These are phyloP conservation scores for Coniochaeta pulveracea DNA, from an alignment of 2,329 filamentous ascomycete genomes.

Conservation along the genomic window DNA sequence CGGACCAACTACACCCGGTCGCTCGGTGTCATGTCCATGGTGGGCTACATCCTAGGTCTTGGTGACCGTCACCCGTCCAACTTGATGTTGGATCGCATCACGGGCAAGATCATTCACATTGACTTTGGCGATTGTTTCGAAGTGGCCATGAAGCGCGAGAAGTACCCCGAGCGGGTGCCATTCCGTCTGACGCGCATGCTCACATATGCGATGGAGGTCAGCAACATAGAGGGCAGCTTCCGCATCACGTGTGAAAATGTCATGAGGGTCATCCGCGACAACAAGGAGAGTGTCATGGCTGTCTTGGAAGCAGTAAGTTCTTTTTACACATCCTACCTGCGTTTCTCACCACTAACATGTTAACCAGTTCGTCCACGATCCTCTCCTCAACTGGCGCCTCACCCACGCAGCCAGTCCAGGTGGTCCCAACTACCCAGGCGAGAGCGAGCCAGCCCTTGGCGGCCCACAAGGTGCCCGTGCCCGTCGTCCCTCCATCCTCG, in stretches of 20 bases:
- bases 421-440: slow-evolving; percentile 50
- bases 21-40: slow-evolving; percentile 99
- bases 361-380: slow-evolving; percentile 89
- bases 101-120: slow-evolving; percentile 95
- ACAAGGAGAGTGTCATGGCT: slow-evolving; percentile 98
- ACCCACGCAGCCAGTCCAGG: slow-evolving; percentile 51
- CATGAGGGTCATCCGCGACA: slow-evolving; percentile 91
- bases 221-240: slow-evolving; percentile 98
- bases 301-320: slow-evolving; percentile 89
- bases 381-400: slow-evolving; percentile 94
- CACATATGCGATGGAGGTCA: slow-evolving; percentile 99
- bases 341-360: slow-evolving; percentile 11
- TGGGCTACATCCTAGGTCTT: slow-evolving; percentile 96
- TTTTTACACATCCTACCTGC: slow-evolving; percentile 3
- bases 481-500: slow-evolving; percentile 59
- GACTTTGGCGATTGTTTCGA: slow-evolving; percentile 99
- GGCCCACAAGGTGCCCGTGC: slow-evolving; percentile 37
- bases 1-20: slow-evolving; percentile 98
- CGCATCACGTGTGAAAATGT: slow-evolving; percentile 96
- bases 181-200: slow-evolving; percentile 98
- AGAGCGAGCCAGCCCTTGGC: slow-evolving; percentile 42
- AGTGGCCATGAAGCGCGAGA: slow-evolving; percentile 98
- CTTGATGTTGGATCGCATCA: slow-evolving; percentile 90
- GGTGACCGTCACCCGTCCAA: slow-evolving; percentile 97
- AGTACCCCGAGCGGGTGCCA: slow-evolving; percentile 93